These are phyloP conservation scores for Lophiotrema nucula DNA, from an alignment of 495 filamentous ascomycete species.

Conservation along the genomic window DNA sequence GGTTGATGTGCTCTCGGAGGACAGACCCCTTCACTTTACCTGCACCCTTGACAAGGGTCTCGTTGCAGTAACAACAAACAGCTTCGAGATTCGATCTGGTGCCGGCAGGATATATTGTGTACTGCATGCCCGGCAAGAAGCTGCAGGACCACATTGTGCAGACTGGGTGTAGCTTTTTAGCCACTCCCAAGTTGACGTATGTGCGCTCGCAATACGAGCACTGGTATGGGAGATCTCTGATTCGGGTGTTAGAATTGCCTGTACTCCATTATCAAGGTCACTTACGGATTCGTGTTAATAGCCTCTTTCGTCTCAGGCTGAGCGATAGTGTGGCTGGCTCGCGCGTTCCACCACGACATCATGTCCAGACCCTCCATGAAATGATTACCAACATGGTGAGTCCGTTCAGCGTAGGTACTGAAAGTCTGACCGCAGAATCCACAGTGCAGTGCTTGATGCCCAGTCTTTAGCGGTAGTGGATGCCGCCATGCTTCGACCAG, in stretches of 20 bases:
- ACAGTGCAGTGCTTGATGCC: constrained; percentile 28
- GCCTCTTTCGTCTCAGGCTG: background rate
- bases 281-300: constrained; percentile 13
- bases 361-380: constrained; percentile 23
- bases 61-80: constrained; percentile 29
- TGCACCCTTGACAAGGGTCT: constrained; percentile 16
- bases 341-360: constrained; percentile 29
- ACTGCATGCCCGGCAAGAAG: constrained; percentile 30
- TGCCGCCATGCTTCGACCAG: constrained; percentile 23
- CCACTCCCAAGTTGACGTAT: constrained; percentile 15
- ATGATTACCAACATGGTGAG: constrained; percentile 18
- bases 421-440: constrained; percentile 24
- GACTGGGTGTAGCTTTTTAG: constrained; percentile 19
- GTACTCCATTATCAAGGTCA: background rate
- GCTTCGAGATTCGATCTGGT: constrained; percentile 12
- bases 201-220: constrained; percentile 24
- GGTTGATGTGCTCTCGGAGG: constrained; percentile 22
- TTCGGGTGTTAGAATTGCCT: background rate
- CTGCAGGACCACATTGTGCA: constrained; percentile 31
- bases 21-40: constrained; percentile 24
- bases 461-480: constrained; percentile 13
- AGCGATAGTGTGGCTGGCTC: constrained; percentile 8
- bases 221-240: constrained; percentile 16
- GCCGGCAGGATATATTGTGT: constrained; percentile 23
- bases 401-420: constrained; percentile 15